Conservation (phyloP, 1,284 basidiomycete genomes). For the Takashimella tepidaria region DNA sequence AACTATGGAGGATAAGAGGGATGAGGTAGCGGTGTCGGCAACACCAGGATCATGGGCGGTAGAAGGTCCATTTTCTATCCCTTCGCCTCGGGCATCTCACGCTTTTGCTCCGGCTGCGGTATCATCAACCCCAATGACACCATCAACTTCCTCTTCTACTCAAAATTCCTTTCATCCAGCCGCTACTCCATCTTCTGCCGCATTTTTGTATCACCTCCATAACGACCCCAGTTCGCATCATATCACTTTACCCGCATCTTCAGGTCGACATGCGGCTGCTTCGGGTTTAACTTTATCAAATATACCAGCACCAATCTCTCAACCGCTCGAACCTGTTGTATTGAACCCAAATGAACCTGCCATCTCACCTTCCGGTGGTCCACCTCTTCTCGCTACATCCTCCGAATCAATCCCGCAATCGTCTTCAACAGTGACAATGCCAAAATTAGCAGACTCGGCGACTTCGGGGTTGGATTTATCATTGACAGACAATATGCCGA, state of each 20-base stretch:
- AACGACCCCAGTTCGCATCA: conserved; percentile 42
- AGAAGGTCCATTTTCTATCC: background rate
- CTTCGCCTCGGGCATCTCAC: background rate
- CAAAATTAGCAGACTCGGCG: background rate
- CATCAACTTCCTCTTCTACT: background rate
- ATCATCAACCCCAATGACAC: no score
- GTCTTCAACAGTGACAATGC: background rate
- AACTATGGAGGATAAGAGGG: no score
- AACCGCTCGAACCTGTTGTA: conserved; percentile 13
- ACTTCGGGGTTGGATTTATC: background rate
- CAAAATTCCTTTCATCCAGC: background rate
- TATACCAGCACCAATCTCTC: conserved; percentile 8
- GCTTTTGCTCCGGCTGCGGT: no score
- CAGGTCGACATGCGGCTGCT: conserved; percentile 9
- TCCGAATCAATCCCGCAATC: background rate
- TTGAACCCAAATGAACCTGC: conserved; percentile 4
- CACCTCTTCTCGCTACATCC: background rate
- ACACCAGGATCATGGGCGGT: background rate
- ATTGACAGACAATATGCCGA: no score
- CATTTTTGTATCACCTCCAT: conserved; percentile 43
- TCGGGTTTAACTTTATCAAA: conserved; percentile 5
- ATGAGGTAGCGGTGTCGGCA: no score
- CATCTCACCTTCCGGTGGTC: background rate
- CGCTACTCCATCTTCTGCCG: conserved; percentile 20
- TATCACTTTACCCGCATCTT: conserved; percentile 32